Evolutionary conservation across 495 filamentous ascomycete species (phyloP).

Genomic region (Chaetomium cochliodes): DNA sequence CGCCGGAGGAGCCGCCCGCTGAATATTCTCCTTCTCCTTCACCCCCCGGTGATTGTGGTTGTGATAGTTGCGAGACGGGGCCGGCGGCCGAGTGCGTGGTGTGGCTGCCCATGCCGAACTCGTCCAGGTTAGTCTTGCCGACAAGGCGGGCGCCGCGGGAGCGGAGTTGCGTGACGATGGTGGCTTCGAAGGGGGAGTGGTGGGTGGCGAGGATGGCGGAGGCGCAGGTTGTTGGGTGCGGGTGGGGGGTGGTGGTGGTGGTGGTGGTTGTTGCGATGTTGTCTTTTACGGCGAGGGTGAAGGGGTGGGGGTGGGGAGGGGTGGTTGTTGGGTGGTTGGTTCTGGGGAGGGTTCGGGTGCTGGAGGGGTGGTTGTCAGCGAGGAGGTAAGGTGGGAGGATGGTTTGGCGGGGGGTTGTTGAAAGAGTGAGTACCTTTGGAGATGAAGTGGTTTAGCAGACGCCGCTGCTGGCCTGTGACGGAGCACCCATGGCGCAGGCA

Average conservation of each 20-base stretch:
- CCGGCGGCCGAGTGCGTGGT: constrained; percentile 73
- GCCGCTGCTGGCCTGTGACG: constrained; percentile 27
- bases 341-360: constrained; percentile 3
- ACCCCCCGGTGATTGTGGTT: not conserved
- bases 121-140: constrained; percentile 91
- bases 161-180: constrained; percentile 67
- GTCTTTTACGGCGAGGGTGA: constrained; percentile 75
- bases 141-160: constrained; percentile 62
- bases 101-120: constrained; percentile 98
- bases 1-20: constrained; percentile 88
- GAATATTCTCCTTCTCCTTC: constrained; percentile 52
- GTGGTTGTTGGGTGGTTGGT: constrained; percentile 3
- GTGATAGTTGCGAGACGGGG: constrained; percentile 47
- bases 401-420: not conserved
- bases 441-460: constrained; percentile 36
- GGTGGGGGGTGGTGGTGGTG: too few relatives aligned
- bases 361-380: not conserved
- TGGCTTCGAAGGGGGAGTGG: constrained; percentile 77
- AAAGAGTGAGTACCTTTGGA: constrained; percentile 23
- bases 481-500: constrained; percentile 25
- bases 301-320: constrained; percentile 2
- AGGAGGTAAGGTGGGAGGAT: not conserved
- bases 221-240: constrained; percentile 76
- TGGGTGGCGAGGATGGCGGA: constrained; percentile 72
- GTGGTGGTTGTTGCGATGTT: constrained; percentile 72